Conservation (phyloP, 1,284 basidiomycete species). For the Trichosporon sp. region DNA sequence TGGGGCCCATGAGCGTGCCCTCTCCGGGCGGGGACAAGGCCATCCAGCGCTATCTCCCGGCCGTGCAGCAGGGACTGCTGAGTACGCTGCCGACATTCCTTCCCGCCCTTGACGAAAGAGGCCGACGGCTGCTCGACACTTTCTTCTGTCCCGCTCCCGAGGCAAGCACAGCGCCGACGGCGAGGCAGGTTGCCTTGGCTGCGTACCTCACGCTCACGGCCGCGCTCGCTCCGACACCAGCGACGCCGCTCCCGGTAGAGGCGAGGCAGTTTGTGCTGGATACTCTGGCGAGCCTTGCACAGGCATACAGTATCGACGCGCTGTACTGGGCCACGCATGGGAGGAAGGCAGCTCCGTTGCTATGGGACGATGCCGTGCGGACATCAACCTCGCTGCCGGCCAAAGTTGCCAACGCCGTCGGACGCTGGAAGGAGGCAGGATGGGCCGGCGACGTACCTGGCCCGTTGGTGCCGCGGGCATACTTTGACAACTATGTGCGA, state of each 20-base stretch:
- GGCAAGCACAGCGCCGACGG: neutral
- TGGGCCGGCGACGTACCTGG: slow-evolving; percentile 26
- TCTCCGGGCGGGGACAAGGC: neutral
- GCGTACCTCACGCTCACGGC: slow-evolving; percentile 30
- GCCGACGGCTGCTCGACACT: slow-evolving; percentile 20
- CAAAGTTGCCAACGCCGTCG: slow-evolving; percentile 42
- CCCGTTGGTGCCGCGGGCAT: slow-evolving; percentile 42
- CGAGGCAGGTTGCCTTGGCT: slow-evolving; percentile 22
- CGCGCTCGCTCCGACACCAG: slow-evolving; percentile 17
- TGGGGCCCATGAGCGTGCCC: slow-evolving; percentile 2
- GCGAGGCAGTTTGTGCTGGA: slow-evolving; percentile 29
- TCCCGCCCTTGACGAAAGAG: slow-evolving; percentile 52
- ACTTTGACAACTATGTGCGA: slow-evolving; percentile 55
- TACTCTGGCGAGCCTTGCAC: slow-evolving; percentile 56
- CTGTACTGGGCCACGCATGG: slow-evolving; percentile 48
- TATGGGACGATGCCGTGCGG: slow-evolving; percentile 41
- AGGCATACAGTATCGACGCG: slow-evolving; percentile 63
- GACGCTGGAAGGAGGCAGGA: slow-evolving; percentile 45
- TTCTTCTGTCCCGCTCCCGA: slow-evolving; percentile 26
- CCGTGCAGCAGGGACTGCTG: slow-evolving; percentile 30
- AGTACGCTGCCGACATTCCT: slow-evolving; percentile 61
- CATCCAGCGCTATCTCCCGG: slow-evolving; percentile 27
- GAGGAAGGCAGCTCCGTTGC: slow-evolving; percentile 12
- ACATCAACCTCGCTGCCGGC: slow-evolving; percentile 27
- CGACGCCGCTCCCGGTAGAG: slow-evolving; percentile 15